These are phyloP conservation scores for Pichia sp. DNA, from an alignment of 1,139 yeast genomes.

Conservation along the genomic window DNA sequence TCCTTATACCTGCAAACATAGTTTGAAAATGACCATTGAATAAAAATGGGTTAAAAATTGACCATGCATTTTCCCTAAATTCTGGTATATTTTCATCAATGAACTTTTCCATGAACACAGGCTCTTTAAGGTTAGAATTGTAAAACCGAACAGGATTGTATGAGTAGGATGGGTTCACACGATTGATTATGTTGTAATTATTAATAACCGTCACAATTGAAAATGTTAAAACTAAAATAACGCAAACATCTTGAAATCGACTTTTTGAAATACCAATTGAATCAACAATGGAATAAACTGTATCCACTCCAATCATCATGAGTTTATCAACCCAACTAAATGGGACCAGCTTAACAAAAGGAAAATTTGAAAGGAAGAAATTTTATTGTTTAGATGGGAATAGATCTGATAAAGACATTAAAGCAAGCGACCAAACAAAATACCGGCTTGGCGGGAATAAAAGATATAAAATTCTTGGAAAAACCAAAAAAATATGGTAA, in stretches of 20 bases:
- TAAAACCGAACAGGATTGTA: constrained; percentile 12
- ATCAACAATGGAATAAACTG: constrained; percentile 1
- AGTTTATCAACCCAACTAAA: too few relatives aligned
- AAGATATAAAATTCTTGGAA: not conserved
- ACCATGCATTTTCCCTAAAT: constrained; percentile 39
- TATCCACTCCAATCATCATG: constrained; percentile 1
- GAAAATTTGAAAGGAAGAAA: not conserved
- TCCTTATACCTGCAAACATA: constrained; percentile 55
- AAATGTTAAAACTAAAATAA: constrained; percentile 8
- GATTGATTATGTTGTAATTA: constrained; percentile 14
- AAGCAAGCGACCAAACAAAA: too few relatives aligned
- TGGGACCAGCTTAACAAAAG: not conserved
- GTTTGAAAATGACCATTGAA: constrained; percentile 80
- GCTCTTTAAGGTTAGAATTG: constrained; percentile 1
- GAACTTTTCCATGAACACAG: constrained; percentile 12
- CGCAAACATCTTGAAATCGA: constrained; percentile 13
- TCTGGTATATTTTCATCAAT: constrained; percentile 35
- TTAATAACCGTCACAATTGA: not conserved
- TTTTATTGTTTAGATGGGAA: too few relatives aligned
- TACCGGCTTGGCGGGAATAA: too few relatives aligned
- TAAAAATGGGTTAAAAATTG: constrained; percentile 57
- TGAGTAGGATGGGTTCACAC: constrained; percentile 15
- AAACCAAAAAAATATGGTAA: constrained; percentile 1
- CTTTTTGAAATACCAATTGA: constrained; percentile 4
- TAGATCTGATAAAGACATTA: too few relatives aligned